These are phyloP conservation scores for Annona squamosa DNA, from an alignment of 164 flowering plant species.

Conservation along the genomic window DNA sequence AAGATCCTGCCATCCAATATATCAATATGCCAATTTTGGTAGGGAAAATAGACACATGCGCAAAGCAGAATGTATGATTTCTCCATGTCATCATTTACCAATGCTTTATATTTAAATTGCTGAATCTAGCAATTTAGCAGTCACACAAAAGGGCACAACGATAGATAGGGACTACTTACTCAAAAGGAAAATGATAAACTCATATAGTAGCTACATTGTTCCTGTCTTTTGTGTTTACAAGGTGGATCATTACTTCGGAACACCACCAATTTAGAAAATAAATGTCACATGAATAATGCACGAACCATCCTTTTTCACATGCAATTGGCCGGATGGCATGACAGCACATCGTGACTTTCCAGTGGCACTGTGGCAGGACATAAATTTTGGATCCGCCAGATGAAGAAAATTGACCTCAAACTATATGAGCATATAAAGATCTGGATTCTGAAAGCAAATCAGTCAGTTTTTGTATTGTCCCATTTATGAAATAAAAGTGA, in stretches of 20 bases:
- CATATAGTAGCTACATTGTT: too few relatives aligned
- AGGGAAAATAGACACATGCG: not conserved
- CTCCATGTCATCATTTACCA: not conserved
- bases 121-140: too few relatives aligned
- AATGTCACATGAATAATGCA: too few relatives aligned
- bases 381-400: not conserved
- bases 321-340: not conserved
- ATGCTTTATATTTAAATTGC: too few relatives aligned
- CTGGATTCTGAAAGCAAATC: not conserved
- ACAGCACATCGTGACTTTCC: not conserved
- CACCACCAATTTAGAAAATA: too few relatives aligned
- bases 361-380: not conserved
- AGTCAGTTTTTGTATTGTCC: not conserved
- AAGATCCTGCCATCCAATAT: conserved; percentile 58
- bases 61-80: not conserved
- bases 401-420: not conserved
- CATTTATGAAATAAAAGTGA: not conserved
- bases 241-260: too few relatives aligned
- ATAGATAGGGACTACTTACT: too few relatives aligned
- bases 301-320: not conserved
- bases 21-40: not conserved
- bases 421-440: not conserved
- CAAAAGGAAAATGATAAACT: too few relatives aligned
- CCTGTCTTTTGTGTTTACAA: too few relatives aligned
- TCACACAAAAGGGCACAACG: too few relatives aligned